Evolutionary conservation across 2,329 filamentous ascomycete genomes (phyloP), one percentile per base, ranked within the genome.

Genomic region (Basipetospora chlamydospora): DNA sequence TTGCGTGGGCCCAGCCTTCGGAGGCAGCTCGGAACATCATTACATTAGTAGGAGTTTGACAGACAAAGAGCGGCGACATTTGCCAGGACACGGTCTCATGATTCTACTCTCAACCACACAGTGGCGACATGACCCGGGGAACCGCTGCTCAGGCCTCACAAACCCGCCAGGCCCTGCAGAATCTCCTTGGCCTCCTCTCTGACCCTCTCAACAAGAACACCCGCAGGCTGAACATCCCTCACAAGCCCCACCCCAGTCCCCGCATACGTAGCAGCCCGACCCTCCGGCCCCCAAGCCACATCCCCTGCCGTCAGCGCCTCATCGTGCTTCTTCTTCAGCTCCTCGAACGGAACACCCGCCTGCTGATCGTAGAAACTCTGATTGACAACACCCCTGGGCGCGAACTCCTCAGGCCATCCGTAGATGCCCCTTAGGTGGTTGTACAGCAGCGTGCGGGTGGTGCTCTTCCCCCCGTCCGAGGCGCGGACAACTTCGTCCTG

Each of bases 221-320:
- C 52, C 0, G 64, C 63, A 23, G 47, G 42, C 26, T 57, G 48
- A 0, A 68, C 57, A 4, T 49, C 46, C 18, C 52, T 52, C 13
- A 69, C 53, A 20, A 68, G 44, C 0, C 66, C 65, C 15, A 68
- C 48, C 0, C 54, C 55, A 0, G 63, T 58, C 0, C 65, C 63
- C 0, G 63, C 65, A 44, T 69, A 69, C 1, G 65, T 68, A 4
- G 63, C 62, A n/a, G 65, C 45, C 38, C 65, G 53, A 1, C 64
- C 65, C 6, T 61, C 50, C 0, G 58, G 59, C 0, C 65, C 65
- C 63, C 64, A 69, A 3, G 58, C 65, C 6, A 44, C 43, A 38
- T 67, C 62, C 0, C 61, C 65, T 6, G 47, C 31, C 41, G 55
- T 53, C 3, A 50, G 40, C 6, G 58, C 53, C 34, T 59, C 51